Evolutionary conservation across 768 basidiomycete genomes (phyloP), one percentile per base, ranked within the genome.

Genomic region (Sutorius australiensis): DNA sequence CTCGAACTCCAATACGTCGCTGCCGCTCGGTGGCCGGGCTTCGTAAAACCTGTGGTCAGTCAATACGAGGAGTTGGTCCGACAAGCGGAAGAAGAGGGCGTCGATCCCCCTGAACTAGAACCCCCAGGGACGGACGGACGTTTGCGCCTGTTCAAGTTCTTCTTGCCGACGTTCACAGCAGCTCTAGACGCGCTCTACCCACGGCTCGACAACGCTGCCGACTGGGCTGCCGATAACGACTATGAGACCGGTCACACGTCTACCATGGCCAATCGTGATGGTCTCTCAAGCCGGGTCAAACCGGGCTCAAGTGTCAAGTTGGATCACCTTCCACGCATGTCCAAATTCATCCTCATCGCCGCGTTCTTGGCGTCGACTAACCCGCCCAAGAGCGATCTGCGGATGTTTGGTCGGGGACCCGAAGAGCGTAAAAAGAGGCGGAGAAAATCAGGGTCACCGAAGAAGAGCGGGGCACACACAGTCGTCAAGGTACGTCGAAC

Each of bases 311-410:
- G n/a, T 28, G 46, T 61, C 40, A 64, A 60, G 27, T 62, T 74
- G 14, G 65, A 66, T 5, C 68, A 73, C 17, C 72, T 87, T 33
- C 84, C 86, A 2, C 77, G 80, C 5, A 80, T 89, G 76, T 82
- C 83, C 19, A 87, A 87, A 61, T 92, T 83, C 60, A 75, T 93
- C 21, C 71, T 94, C 5, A 67, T 93, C 4, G 87, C 89, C 0
- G 80, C 85, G 1, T 95, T 85, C 63, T 70, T 93, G 37, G 90
- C 92, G 6, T 91, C 90, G 38, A 87, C 86, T 38, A 97, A 95
- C 62, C 92, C 93, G 2, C 68, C 84, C 0, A 86, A 83, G 62
- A 84, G 83, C 9, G 93, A 95, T 68, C 33, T 91, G 57, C 75
- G 89, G 34, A 85, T 95, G 80, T 92, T 97, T 68, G 87, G 88